Evolutionary conservation across 495 filamentous ascomycete genomes (phyloP).

Genomic region (Neurospora sp.): DNA sequence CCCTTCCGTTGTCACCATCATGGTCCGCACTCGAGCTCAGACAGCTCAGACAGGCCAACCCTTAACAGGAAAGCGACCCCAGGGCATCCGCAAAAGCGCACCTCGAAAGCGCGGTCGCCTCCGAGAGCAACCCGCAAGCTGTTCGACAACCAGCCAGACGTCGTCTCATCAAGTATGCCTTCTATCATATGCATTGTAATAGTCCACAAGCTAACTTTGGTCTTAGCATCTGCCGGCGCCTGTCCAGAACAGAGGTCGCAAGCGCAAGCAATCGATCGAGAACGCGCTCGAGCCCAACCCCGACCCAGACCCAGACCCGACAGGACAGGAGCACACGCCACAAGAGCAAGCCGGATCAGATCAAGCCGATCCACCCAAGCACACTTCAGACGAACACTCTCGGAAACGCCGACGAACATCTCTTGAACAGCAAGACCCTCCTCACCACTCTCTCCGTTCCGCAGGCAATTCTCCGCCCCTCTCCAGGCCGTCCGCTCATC

Average conservation of each 20-base stretch:
- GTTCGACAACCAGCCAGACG: no score
- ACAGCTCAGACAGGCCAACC: neutral
- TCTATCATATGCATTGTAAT: no score
- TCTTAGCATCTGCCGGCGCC: no score
- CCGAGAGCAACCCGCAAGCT: neutral
- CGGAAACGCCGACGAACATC: neutral
- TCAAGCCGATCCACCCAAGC: neutral
- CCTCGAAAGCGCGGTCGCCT: neutral
- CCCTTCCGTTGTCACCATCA: neutral
- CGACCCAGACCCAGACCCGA: no score
- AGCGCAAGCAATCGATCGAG: no score
- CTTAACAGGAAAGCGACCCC: neutral
- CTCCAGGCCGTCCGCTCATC: neutral
- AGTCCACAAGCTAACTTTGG: no score
- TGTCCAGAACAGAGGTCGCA: no score
- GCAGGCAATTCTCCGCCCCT: constrained; percentile 13
- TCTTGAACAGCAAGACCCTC: constrained; percentile 2
- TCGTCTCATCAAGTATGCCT: no score
- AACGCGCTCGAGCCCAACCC: no score
- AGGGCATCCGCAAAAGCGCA: neutral
- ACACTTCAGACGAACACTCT: neutral
- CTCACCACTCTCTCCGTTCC: constrained; percentile 24
- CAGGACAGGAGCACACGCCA: neutral
- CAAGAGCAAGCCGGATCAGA: neutral
- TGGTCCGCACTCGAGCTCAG: neutral